Evolutionary conservation across 2,329 filamentous ascomycete genomes (phyloP).

Genomic region (Cladorrhinum sp.): DNA sequence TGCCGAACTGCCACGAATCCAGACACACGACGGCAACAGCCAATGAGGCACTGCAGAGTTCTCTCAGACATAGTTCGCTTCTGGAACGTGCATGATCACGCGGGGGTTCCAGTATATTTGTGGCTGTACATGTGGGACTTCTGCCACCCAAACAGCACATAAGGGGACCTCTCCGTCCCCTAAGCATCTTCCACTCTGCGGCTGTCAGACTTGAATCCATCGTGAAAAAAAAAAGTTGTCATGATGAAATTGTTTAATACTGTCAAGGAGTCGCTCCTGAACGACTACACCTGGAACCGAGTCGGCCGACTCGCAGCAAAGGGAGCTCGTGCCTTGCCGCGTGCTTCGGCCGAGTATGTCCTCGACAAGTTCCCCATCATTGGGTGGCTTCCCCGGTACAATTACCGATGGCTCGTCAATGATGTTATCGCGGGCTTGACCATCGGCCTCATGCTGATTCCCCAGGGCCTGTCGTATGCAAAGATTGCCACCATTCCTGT

Average conservation of each 20-base stretch:
- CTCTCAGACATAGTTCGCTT: background rate
- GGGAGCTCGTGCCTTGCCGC: slow-evolving; percentile 43
- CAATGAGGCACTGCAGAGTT: background rate
- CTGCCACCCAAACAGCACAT: background rate
- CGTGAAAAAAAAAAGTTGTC: background rate
- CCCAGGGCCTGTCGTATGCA: slow-evolving; percentile 60
- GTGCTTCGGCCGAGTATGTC: slow-evolving; percentile 53
- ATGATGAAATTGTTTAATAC: slow-evolving; percentile 27
- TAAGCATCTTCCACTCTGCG: background rate
- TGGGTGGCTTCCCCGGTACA: slow-evolving; percentile 61
- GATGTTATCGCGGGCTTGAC: slow-evolving; percentile 61
- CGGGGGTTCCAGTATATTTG: background rate
- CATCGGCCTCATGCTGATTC: slow-evolving; percentile 58
- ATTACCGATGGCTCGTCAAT: slow-evolving; percentile 57
- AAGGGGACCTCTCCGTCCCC: background rate
- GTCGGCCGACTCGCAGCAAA: slow-evolving; percentile 31
- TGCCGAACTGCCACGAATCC: background rate
- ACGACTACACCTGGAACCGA: slow-evolving; percentile 38
- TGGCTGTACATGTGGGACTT: background rate
- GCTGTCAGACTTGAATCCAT: background rate
- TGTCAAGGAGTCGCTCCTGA: slow-evolving; percentile 34
- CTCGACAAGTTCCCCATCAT: slow-evolving; percentile 60
- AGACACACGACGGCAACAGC: background rate
- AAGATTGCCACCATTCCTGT: slow-evolving; percentile 61
- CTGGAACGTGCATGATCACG: background rate